These are phyloP conservation scores for Macrophomina pseudophaseolina DNA, from an alignment of 2,329 filamentous ascomycete species.

Conservation along the genomic window DNA sequence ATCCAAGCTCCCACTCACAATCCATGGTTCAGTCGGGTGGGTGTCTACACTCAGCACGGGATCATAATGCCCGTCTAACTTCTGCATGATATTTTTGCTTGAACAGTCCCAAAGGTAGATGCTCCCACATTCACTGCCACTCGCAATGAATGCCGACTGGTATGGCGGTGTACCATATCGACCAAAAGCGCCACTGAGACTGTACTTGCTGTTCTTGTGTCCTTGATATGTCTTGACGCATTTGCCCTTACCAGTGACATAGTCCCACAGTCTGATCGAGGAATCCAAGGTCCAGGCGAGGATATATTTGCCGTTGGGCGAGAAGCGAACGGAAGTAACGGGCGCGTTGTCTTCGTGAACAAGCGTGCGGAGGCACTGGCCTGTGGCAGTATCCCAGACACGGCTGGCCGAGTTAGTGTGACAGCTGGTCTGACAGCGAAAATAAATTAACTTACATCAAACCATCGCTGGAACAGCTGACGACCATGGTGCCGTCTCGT, in stretches of 20 bases:
- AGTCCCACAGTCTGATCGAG: constrained; percentile 92
- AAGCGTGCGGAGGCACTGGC: constrained; percentile 91
- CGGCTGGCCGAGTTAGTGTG: constrained; percentile 53
- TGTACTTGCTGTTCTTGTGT: constrained; percentile 82
- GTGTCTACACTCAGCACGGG: constrained; percentile 66
- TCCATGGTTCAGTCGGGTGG: constrained; percentile 56
- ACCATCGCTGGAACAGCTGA: constrained; percentile 89
- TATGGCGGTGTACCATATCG: constrained; percentile 56
- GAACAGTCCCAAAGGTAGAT: constrained; percentile 90
- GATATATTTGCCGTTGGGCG: constrained; percentile 91
- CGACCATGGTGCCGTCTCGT: constrained; percentile 87
- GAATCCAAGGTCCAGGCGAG: constrained; percentile 91
- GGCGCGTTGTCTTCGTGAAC: constrained; percentile 96
- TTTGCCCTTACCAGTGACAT: constrained; percentile 83
- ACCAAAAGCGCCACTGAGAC: constrained; percentile 84
- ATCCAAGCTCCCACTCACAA: constrained; percentile 69
- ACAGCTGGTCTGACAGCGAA: neutral
- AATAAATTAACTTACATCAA: constrained; percentile 28
- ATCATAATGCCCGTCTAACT: constrained; percentile 60
- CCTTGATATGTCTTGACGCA: constrained; percentile 98
- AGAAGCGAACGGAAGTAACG: constrained; percentile 88
- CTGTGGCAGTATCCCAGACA: constrained; percentile 94
- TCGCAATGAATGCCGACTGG: constrained; percentile 69
- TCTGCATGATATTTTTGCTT: constrained; percentile 81
- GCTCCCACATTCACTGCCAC: constrained; percentile 85